phyloP scores from a whole-genome alignment of 2,329 filamentous ascomycete species.

The Boeremia exigua region DNA sequence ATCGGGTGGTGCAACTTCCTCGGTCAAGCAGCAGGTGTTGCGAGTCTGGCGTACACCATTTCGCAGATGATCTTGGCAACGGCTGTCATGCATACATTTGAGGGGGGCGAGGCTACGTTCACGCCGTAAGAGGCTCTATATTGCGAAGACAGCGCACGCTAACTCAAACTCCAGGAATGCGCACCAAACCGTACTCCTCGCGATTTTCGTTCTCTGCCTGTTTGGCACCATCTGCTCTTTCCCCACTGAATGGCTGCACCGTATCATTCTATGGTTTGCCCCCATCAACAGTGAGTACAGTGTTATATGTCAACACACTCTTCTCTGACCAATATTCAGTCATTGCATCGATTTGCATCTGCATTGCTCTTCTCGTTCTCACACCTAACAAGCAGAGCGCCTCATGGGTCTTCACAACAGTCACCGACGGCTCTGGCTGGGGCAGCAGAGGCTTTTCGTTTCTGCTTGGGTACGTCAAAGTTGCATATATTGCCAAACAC shows the following conservation, averaged over 20 bases:
- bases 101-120: constrained; percentile 60
- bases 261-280: constrained; percentile 69
- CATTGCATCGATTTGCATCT: constrained; percentile 65
- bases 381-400: constrained; percentile 66
- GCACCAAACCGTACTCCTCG: constrained; percentile 63
- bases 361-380: constrained; percentile 62
- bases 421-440: constrained; percentile 69
- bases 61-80: constrained; percentile 69
- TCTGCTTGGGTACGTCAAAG: constrained; percentile 59
- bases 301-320: too few species aligned
- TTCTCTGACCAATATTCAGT: constrained; percentile 44
- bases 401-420: constrained; percentile 66
- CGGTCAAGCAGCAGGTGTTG: constrained; percentile 68
- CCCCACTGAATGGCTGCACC: constrained; percentile 65
- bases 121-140: constrained; percentile 57
- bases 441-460: constrained; percentile 67
- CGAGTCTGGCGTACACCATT: constrained; percentile 67
- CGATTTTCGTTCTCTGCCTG: constrained; percentile 61
- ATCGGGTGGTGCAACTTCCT: constrained; percentile 73
- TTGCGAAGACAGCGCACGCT: neutral
- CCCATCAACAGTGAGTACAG: constrained; percentile 64
- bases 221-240: constrained; percentile 68
- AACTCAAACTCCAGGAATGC: constrained; percentile 54
- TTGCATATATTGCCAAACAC: neutral
- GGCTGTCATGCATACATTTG: constrained; percentile 66